Conservation (phyloP, 2,329 filamentous ascomycete species). For the Curvularia hawaiiensis region DNA sequence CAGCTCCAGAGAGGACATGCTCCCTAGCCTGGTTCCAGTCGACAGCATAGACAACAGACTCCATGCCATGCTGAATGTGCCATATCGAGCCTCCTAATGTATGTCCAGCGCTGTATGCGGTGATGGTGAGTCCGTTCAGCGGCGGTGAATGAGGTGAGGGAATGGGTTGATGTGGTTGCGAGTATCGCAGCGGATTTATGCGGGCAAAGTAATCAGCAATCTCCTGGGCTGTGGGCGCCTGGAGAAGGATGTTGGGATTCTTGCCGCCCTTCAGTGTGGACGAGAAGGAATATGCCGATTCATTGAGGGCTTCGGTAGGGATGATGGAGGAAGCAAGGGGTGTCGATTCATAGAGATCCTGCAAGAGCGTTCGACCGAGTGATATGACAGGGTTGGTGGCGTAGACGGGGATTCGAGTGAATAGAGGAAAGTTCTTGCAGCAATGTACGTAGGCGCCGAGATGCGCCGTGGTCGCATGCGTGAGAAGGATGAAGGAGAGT, state of each 20-base stretch:
- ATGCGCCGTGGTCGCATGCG: constrained; percentile 89
- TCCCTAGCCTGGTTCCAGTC: constrained; percentile 99
- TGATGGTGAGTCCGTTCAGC: constrained; percentile 89
- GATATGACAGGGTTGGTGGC: constrained; percentile 93
- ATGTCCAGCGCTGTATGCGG: constrained; percentile 95
- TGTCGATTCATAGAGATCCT: constrained; percentile 90
- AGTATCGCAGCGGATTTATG: constrained; percentile 94
- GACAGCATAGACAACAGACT: constrained; percentile 96
- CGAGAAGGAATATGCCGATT: constrained; percentile 57
- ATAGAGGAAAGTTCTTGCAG: constrained; percentile 93
- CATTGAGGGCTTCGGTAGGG: constrained; percentile 72
- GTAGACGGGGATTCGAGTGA: constrained; percentile 91
- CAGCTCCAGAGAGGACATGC: constrained; percentile 90
- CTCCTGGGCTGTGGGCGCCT: constrained; percentile 81
- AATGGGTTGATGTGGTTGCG: constrained; percentile 89
- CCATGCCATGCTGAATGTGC: constrained; percentile 96
- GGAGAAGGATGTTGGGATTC: constrained; percentile 60
- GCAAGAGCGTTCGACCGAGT: constrained; percentile 85
- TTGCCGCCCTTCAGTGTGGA: constrained; percentile 59
- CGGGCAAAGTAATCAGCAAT: constrained; percentile 90
- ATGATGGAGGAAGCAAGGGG: constrained; percentile 87
- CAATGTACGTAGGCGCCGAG: constrained; percentile 94
- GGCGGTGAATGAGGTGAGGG: constrained; percentile 87
- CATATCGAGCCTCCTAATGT: constrained; percentile 97
- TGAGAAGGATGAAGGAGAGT: constrained; percentile 90